Percentiles rank a stretch among this genome's conserved stretches.
These are phyloP conservation scores for Aspergillus carlsbadensis DNA, from an alignment of 495 filamentous ascomycete species.

Conservation along the genomic window DNA sequence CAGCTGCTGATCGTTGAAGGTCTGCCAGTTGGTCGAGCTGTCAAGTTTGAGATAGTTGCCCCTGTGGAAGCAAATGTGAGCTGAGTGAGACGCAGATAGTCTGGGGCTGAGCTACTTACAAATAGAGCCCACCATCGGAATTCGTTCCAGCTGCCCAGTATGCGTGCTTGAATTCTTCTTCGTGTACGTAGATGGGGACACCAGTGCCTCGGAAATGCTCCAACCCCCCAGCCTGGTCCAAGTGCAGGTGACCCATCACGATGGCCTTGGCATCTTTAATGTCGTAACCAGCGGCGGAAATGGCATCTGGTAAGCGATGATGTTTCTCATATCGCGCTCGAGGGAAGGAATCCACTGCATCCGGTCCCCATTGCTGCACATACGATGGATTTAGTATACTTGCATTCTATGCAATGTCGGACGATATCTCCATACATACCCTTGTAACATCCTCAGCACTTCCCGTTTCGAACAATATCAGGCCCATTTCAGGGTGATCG, in stretches of 20 bases:
- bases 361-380: constrained; percentile 34
- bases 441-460: constrained; percentile 45
- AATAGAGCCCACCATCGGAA: constrained; percentile 45
- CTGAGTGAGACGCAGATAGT: too few relatives aligned
- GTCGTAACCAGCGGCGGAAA: constrained; percentile 45
- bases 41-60: constrained; percentile 10
- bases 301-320: constrained; percentile 45
- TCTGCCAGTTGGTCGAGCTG: constrained; percentile 32
- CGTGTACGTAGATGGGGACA: constrained; percentile 53
- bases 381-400: not conserved
- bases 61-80: too few relatives aligned
- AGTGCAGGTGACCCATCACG: constrained; percentile 53
- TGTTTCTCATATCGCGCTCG: constrained; percentile 39
- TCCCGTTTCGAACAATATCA: constrained; percentile 54
- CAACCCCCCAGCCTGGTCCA: constrained; percentile 55
- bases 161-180: constrained; percentile 49
- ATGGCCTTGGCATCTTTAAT: constrained; percentile 54
- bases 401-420: not conserved
- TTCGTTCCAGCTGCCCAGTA: constrained; percentile 46
- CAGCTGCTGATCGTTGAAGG: constrained; percentile 28
- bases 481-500: constrained; percentile 48
- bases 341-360: constrained; percentile 45
- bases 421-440: constrained; percentile 10
- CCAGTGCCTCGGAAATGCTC: constrained; percentile 48
- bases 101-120: too few relatives aligned